These are phyloP conservation scores for Monosporozyma solicola DNA, from an alignment of 805 yeast species.

Conservation along the genomic window DNA sequence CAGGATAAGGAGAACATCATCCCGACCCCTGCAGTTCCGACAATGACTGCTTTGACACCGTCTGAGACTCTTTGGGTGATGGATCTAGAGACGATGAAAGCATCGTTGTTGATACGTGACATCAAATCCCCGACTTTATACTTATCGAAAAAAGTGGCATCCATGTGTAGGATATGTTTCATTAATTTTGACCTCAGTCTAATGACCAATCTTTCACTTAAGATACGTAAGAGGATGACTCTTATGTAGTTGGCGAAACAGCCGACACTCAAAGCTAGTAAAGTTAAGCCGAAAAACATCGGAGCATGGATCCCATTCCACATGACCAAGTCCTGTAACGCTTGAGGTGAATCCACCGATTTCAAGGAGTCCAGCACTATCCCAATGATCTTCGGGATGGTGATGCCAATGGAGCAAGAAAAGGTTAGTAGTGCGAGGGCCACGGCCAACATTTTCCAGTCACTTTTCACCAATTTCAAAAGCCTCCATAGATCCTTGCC, in stretches of 20 bases:
- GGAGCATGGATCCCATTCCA: slow-evolving; percentile 18
- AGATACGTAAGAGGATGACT: slow-evolving; percentile 39
- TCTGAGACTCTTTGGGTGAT: slow-evolving; percentile 88
- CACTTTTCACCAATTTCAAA: slow-evolving; percentile 36
- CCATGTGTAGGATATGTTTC: slow-evolving; percentile 72
- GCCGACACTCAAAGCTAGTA: slow-evolving; percentile 53
- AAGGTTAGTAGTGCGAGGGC: slow-evolving; percentile 39
- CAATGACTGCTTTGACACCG: slow-evolving; percentile 73
- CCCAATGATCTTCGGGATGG: slow-evolving; percentile 50
- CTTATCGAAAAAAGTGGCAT: slow-evolving; percentile 87
- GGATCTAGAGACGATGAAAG: slow-evolving; percentile 80
- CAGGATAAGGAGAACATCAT: slow-evolving; percentile 87
- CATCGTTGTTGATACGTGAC: slow-evolving; percentile 81
- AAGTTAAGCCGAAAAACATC: slow-evolving; percentile 54
- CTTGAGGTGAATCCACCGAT: neutral
- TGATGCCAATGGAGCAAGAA: slow-evolving; percentile 44
- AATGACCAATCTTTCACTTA: slow-evolving; percentile 84
- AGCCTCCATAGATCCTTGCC: slow-evolving; percentile 26
- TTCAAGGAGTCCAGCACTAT: slow-evolving; percentile 41
- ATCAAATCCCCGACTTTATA: slow-evolving; percentile 92
- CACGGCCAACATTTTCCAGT: slow-evolving; percentile 34
- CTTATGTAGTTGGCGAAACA: slow-evolving; percentile 68
- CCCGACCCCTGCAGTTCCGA: slow-evolving; percentile 76
- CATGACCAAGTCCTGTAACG: slow-evolving; percentile 1
- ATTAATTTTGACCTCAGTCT: slow-evolving; percentile 70